Evolutionary conservation across 768 basidiomycete genomes (phyloP).

Genomic region (Porphyrellus cyaneotinctus): DNA sequence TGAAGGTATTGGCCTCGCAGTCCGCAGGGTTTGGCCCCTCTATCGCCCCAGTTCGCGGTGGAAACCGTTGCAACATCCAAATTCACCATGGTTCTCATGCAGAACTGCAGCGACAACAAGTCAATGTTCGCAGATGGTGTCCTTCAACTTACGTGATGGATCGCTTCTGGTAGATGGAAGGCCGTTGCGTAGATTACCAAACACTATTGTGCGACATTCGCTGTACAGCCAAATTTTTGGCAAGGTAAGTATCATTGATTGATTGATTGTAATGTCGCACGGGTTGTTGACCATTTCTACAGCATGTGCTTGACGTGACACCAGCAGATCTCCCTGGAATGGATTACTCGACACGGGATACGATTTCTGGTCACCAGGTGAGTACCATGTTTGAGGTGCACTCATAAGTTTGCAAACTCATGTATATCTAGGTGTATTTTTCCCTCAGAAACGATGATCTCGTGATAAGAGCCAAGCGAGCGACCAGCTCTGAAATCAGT

Average conservation of each 20-base stretch:
- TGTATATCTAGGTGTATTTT: conserved; percentile 20
- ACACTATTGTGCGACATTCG: conserved; percentile 15
- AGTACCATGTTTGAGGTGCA: neutral
- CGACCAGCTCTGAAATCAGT: neutral
- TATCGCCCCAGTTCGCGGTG: conserved; percentile 25
- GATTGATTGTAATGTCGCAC: neutral
- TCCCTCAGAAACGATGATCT: neutral
- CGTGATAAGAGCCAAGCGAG: conserved; percentile 17
- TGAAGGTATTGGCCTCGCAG: conserved; percentile 18
- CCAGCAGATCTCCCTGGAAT: conserved; percentile 21
- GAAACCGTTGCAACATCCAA: conserved; percentile 6
- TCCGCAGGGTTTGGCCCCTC: conserved; percentile 20
- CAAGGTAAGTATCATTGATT: conserved; percentile 9
- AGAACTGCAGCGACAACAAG: conserved; percentile 4
- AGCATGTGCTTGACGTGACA: conserved; percentile 15
- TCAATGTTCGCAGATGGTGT: conserved; percentile 21
- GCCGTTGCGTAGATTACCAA: conserved; percentile 22
- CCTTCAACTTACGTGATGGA: conserved; percentile 25
- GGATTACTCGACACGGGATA: conserved; percentile 22
- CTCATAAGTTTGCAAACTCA: neutral
- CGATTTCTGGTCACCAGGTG: conserved; percentile 19
- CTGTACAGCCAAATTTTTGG: conserved; percentile 21
- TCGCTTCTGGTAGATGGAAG: conserved; percentile 27
- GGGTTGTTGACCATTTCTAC: neutral
- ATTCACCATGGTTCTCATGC: conserved; percentile 24